These are phyloP conservation scores for Aspergillus ellipticus DNA, from an alignment of 495 filamentous ascomycete genomes.

Conservation along the genomic window DNA sequence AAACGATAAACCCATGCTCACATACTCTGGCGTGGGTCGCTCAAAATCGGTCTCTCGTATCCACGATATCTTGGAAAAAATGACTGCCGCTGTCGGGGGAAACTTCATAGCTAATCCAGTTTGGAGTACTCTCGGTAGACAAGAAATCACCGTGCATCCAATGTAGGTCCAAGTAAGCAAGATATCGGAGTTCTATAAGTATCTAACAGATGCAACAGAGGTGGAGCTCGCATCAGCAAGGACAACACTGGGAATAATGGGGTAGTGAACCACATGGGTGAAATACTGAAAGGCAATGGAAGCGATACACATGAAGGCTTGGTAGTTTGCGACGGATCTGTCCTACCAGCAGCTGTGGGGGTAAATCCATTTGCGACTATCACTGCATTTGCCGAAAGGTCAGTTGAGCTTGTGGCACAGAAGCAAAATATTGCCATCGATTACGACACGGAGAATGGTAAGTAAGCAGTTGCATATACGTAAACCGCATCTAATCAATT, in stretches of 20 bases:
- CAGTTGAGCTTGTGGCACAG: not conserved
- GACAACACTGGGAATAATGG: not conserved
- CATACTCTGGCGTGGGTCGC: slow-evolving; percentile 1
- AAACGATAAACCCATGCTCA: not conserved
- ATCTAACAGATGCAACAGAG: not conserved
- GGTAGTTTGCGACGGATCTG: not conserved
- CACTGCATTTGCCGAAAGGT: not conserved
- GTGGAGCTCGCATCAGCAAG: slow-evolving; percentile 2
- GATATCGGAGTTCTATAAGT: not conserved
- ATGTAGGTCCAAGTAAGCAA: not conserved
- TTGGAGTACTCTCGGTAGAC: not conserved
- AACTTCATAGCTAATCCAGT: slow-evolving; percentile 1
- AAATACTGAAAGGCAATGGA: not conserved
- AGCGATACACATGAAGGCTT: not conserved
- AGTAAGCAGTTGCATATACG: not conserved
- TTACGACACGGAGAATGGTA: not conserved
- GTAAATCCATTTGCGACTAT: slow-evolving; percentile 4
- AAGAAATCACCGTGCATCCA: slow-evolving; percentile 3
- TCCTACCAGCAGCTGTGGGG: slow-evolving; percentile 1
- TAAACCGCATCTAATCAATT: not conserved
- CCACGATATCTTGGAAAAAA: not conserved
- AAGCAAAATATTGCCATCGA: not conserved
- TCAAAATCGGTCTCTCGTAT: slow-evolving; percentile 1
- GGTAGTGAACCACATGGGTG: slow-evolving; percentile 1
- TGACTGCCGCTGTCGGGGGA: not conserved